Percentiles rank a stretch among this genome's conserved stretches.
phyloP scores from a whole-genome alignment of 1,284 basidiomycete species.

The Phellinidium pouzarii region DNA sequence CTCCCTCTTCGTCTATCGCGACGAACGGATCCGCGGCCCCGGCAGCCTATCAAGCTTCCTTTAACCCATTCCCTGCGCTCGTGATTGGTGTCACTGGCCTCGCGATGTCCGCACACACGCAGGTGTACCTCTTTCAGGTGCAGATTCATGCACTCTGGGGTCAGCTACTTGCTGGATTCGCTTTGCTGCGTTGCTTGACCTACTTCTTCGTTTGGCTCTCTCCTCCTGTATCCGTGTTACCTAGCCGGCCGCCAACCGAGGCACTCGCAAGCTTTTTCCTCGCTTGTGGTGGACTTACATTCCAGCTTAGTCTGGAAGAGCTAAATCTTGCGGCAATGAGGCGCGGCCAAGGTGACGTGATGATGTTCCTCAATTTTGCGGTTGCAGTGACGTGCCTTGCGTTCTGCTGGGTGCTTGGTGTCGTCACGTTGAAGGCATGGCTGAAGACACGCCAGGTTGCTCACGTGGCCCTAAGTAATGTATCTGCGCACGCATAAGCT shows the following conservation, averaged over 20 bases:
- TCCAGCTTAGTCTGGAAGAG: constrained; percentile 91
- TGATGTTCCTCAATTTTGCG: constrained; percentile 80
- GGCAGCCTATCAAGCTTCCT: constrained; percentile 69
- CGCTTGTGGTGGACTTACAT: constrained; percentile 82
- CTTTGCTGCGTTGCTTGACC: constrained; percentile 74
- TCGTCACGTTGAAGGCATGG: constrained; percentile 78
- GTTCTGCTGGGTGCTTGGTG: constrained; percentile 70
- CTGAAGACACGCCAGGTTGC: constrained; percentile 41
- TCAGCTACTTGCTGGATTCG: constrained; percentile 78
- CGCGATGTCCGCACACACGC: constrained; percentile 94
- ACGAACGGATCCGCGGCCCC: constrained; percentile 22
- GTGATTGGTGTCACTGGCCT: constrained; percentile 91
- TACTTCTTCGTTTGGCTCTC: constrained; percentile 93
- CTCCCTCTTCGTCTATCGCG: constrained; percentile 18
- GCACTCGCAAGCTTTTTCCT: constrained; percentile 84
- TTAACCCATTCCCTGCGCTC: constrained; percentile 93
- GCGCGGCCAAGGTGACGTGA: constrained; percentile 76
- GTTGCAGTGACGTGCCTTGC: constrained; percentile 79
- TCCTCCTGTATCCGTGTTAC: constrained; percentile 69
- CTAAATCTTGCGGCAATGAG: constrained; percentile 90
- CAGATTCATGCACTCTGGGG: constrained; percentile 92
- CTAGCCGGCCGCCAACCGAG: constrained; percentile 93
- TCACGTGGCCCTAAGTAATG: neutral
- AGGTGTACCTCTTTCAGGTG: constrained; percentile 86
- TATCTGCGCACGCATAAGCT: neutral